Base-by-base conservation (phyloP, 2,329 filamentous ascomycete genomes). In the Sarocladium kiliense region DNA sequence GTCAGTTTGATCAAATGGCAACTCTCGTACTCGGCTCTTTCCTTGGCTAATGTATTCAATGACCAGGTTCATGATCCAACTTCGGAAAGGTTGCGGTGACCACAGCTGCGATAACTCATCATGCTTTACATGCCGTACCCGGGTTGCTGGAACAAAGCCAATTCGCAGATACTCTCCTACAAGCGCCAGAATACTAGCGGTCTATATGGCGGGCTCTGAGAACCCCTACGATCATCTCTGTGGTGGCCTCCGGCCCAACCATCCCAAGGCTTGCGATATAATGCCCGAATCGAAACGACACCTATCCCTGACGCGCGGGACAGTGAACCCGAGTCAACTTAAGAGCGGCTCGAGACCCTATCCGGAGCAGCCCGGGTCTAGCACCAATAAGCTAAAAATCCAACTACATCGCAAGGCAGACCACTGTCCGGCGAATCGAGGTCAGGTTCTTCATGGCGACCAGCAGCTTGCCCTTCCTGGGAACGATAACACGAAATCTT, bases 101-200 rank as follows among this genome's bases (percentile, higher is more conserved):
- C 74, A 78, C 54, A 75, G 78, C 53, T 96, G 91, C 71, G 77
- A 76, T 34, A 93, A 85, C 1, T 73, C 89, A 14, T 93, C 89
- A 14, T 96, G 91, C 72, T 87, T 93, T 65, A 91, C 86, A 58
- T 91, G 83, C 67, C 84, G 88, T 55, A 87, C 81, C 68, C 81
- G 88, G 60, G 73, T 86, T 39, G 80, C 83, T 25, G 82, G 80
- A 32, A 82, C 83, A 59, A 80, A 80, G 1, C 90, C 90, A 2
- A 81, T 91, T 62, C 85, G 90, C 58, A 81, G 87, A 64, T 94
- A 92, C 63, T 96, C 87, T 56, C 80, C 87, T 21, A 84, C 91
- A 45, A 96, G 90, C 64, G 91, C 91, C 9, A 82, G 90, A 63
- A 89, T 88, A 1, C 72, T 96, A 30, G 91, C 91, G 12, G 82